A percentile compares a stretch with the other conserved stretches of the same genome.
Conservation (phyloP, 2,329 filamentous ascomycete species). For the Colletotrichum tabaci region DNA sequence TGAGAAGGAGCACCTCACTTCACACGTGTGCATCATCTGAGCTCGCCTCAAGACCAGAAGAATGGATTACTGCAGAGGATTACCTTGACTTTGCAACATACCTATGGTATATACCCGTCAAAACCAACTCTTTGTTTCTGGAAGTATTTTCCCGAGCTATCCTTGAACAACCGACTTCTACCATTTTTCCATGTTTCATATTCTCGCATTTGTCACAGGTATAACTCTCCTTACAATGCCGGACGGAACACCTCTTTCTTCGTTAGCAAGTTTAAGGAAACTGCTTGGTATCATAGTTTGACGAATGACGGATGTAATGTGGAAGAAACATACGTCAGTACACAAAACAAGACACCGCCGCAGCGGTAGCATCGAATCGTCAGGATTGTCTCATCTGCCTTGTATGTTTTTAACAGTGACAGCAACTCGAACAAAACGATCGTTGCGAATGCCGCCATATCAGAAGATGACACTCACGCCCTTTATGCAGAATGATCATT, state of each 20-base stretch:
- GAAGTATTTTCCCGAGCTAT: too few relatives aligned
- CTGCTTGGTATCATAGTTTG: too few relatives aligned
- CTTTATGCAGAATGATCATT: background rate
- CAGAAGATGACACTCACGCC: background rate
- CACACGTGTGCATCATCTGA: background rate
- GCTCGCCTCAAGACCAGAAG: too few relatives aligned
- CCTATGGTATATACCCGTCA: too few relatives aligned
- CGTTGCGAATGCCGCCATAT: background rate
- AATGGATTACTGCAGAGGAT: background rate
- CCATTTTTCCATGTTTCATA: too few relatives aligned
- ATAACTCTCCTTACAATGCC: too few relatives aligned
- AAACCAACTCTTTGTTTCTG: too few relatives aligned
- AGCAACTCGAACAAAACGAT: background rate
- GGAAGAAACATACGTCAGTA: background rate
- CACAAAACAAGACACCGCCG: background rate
- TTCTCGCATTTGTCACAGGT: too few relatives aligned
- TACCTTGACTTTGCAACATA: too few relatives aligned
- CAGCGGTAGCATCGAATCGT: background rate
- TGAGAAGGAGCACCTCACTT: conserved; percentile 17
- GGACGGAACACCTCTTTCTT: too few relatives aligned
- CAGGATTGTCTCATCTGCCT: background rate
- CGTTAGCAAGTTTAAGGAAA: background rate
- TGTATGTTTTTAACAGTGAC: background rate
- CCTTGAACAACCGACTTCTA: too few relatives aligned
- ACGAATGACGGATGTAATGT: background rate